These are phyloP conservation scores for Ogataea wickerhamii DNA, from an alignment of 805 yeast genomes.

Conservation along the genomic window DNA sequence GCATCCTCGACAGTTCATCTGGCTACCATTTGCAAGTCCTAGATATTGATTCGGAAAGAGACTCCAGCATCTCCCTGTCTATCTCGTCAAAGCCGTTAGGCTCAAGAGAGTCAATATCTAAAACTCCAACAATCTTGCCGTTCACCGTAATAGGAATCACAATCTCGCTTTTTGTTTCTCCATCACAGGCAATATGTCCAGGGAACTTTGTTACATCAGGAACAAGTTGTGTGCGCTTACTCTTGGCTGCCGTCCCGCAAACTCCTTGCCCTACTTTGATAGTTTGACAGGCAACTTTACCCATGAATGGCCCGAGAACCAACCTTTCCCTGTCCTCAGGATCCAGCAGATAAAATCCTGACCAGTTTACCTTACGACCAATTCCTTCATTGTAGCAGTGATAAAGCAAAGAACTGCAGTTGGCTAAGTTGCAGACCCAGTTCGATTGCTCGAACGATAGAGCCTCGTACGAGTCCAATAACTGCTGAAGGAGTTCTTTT, in stretches of 20 bases:
- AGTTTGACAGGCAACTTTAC: conserved; percentile 91
- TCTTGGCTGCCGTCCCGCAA: conserved; percentile 79
- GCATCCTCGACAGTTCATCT: background rate
- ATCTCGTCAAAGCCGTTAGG: conserved; percentile 60
- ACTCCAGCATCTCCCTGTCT: conserved; percentile 60
- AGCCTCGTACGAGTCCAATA: conserved; percentile 62
- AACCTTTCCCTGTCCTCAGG: conserved; percentile 40
- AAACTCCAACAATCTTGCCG: conserved; percentile 60
- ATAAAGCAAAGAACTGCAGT: conserved; percentile 85
- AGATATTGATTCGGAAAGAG: conserved; percentile 50
- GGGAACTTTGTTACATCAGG: conserved; percentile 74
- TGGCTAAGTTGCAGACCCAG: conserved; percentile 89
- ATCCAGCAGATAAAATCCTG: conserved; percentile 77
- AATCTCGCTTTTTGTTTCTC: conserved; percentile 87
- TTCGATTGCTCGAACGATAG: conserved; percentile 59
- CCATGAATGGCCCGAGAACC: conserved; percentile 90
- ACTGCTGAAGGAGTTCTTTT: conserved; percentile 53
- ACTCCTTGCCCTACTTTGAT: conserved; percentile 82
- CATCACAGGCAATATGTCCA: conserved; percentile 97
- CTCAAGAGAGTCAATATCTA: conserved; percentile 79
- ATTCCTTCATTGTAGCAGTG: conserved; percentile 68
- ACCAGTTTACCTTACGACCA: conserved; percentile 69
- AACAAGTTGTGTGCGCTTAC: conserved; percentile 65
- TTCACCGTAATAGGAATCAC: conserved; percentile 70
- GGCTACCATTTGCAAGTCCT: conserved; percentile 48